phyloP scores from a whole-genome alignment of 2,329 filamentous ascomycete species.

The Ophiostoma sp. region DNA sequence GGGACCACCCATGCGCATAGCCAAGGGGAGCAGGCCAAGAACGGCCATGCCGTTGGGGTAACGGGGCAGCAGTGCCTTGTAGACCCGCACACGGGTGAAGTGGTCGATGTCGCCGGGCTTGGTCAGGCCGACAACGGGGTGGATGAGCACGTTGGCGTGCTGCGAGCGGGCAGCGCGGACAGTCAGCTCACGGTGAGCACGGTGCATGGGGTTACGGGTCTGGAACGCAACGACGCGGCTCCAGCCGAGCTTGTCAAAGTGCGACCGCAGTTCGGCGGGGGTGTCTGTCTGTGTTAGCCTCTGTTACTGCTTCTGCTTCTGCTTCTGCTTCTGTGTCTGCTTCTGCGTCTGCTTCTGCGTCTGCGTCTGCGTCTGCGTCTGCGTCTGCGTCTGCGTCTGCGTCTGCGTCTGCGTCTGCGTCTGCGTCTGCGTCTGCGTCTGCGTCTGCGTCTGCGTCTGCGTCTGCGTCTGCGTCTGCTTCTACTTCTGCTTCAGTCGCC shows the following conservation, averaged over 20 bases:
- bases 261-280: constrained; percentile 84
- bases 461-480: not conserved
- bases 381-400: too few relatives aligned
- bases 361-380: too few relatives aligned
- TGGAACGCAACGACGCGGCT: constrained; percentile 97
- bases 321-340: too few relatives aligned
- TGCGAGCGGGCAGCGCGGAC: constrained; percentile 92
- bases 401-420: too few relatives aligned
- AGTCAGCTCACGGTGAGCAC: constrained; percentile 94
- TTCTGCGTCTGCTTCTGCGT: too few relatives aligned
- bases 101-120: constrained; percentile 99
- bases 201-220: constrained; percentile 98
- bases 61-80: constrained; percentile 90
- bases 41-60: constrained; percentile 99
- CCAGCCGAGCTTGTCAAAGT: constrained; percentile 99
- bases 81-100: constrained; percentile 97
- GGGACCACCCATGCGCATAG: constrained; percentile 98
- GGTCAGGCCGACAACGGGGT: constrained; percentile 95
- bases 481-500: too few relatives aligned
- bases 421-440: too few relatives aligned
- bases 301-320: not conserved
- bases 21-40: constrained; percentile 85
- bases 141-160: constrained; percentile 97
- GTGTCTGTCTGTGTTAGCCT: constrained; percentile 51
- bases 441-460: too few relatives aligned